These are phyloP conservation scores for Eucalyptus microcorys DNA, from an alignment of 345 rosid species.

Conservation along the genomic window DNA sequence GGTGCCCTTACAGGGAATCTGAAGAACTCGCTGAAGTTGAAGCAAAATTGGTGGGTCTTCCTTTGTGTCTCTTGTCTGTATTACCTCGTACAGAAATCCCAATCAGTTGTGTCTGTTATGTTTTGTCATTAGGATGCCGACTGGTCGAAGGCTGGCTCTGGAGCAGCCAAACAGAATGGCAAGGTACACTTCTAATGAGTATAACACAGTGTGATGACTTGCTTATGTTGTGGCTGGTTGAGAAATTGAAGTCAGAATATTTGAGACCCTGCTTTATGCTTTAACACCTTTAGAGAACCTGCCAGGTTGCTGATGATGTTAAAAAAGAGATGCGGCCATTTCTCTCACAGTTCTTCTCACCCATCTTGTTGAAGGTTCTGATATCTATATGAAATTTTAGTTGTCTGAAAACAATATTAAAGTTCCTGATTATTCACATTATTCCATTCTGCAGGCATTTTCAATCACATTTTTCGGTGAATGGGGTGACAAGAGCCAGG, in stretches of 20 bases:
- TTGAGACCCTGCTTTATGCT: neutral
- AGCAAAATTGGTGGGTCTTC: constrained; percentile 62
- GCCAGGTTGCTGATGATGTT: constrained; percentile 51
- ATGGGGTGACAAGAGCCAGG: constrained; percentile 99
- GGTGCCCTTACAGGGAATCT: constrained; percentile 28
- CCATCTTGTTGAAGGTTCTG: constrained; percentile 82
- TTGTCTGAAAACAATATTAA: neutral
- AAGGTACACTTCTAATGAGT: constrained; percentile 30
- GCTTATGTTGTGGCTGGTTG: neutral
- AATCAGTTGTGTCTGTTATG: neutral
- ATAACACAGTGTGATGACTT: neutral
- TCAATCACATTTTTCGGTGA: constrained; percentile 94
- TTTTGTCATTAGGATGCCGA: constrained; percentile 50
- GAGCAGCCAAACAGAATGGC: constrained; percentile 25
- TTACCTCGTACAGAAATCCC: neutral
- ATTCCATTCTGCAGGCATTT: constrained; percentile 55
- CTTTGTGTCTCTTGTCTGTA: neutral
- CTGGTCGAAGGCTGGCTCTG: constrained; percentile 38
- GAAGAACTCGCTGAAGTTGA: constrained; percentile 90
- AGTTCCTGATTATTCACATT: neutral
- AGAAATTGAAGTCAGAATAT: neutral
- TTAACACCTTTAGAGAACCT: neutral
- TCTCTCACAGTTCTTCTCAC: constrained; percentile 69
- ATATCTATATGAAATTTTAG: neutral
- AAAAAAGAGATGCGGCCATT: constrained; percentile 65